Evolutionary conservation across 1,284 basidiomycete species (phyloP).

Genomic region (Malassezia furfur): DNA sequence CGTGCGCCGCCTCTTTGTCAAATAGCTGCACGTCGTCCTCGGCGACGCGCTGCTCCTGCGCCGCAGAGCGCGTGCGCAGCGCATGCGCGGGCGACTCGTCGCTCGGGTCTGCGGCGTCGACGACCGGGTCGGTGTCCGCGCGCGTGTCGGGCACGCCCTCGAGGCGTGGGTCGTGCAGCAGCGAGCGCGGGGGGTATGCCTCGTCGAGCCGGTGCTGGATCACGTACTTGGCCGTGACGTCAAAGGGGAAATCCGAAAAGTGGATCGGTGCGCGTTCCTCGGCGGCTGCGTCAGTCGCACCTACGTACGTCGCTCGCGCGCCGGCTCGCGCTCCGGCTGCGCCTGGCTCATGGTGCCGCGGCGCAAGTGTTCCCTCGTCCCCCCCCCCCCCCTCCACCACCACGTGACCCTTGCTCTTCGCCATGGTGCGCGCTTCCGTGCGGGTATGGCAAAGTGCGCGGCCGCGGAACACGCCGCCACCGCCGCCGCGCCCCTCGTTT

Average conservation of each 20-base stretch:
- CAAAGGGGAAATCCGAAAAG: conserved; percentile 11
- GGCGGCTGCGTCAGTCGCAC: neutral
- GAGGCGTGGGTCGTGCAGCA: conserved; percentile 10
- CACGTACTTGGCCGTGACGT: conserved; percentile 13
- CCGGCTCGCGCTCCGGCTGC: neutral
- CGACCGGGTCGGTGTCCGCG: neutral
- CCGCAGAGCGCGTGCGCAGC: conserved; percentile 6
- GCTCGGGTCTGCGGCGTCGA: neutral
- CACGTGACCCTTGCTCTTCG: neutral
- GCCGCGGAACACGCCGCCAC: neutral
- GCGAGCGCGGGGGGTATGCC: conserved; percentile 6
- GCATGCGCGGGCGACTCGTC: neutral
- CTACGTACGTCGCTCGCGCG: conserved; percentile 10
- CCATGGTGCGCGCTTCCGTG: neutral
- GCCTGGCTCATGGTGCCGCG: conserved; percentile 12
- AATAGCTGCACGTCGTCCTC: neutral
- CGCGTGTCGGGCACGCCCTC: neutral
- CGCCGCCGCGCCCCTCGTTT: neutral
- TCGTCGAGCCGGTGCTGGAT: conserved; percentile 7
- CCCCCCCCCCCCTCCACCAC: too few relatives aligned
- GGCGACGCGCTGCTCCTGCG: neutral
- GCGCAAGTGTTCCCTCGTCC: too few relatives aligned
- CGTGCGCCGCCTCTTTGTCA: conserved; percentile 10
- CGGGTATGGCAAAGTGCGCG: neutral
- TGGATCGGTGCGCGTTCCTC: conserved; percentile 1